These are phyloP conservation scores for Colletotrichum sp. DNA, from an alignment of 2,329 filamentous ascomycete species.

Conservation along the genomic window DNA sequence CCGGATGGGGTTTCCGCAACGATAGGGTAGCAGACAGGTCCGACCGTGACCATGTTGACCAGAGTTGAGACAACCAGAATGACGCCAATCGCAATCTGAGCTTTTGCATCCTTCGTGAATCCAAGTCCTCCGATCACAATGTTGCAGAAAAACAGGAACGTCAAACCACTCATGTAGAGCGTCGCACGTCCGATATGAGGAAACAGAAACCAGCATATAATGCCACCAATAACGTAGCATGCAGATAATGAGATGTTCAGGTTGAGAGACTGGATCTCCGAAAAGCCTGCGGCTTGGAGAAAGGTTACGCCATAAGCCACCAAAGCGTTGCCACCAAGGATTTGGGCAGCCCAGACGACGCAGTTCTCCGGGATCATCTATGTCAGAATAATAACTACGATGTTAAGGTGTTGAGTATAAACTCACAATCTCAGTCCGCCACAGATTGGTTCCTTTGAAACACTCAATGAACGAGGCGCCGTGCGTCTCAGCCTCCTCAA, in stretches of 20 bases:
- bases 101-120: constrained; percentile 15
- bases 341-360: constrained; percentile 42
- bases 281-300: constrained; percentile 41
- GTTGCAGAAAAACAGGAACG: constrained; percentile 41
- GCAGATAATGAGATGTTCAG: constrained; percentile 42
- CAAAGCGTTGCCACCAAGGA: constrained; percentile 40
- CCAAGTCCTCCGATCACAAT: constrained; percentile 36
- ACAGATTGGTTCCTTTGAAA: constrained; percentile 51
- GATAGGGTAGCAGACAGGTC: constrained; percentile 48
- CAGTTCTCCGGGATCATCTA: constrained; percentile 29
- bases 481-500: constrained; percentile 43
- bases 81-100: constrained; percentile 32
- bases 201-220: constrained; percentile 45
- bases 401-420: accelerated
- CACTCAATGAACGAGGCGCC: constrained; percentile 49
- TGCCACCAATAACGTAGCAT: constrained; percentile 42
- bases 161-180: constrained; percentile 41
- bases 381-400: not conserved
- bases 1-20: constrained; percentile 48
- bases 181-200: constrained; percentile 41
- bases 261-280: constrained; percentile 38
- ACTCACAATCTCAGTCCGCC: constrained; percentile 44
- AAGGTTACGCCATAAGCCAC: constrained; percentile 42
- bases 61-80: constrained; percentile 33
- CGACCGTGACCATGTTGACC: constrained; percentile 36